A percentile compares a stretch with the other conserved stretches of the same genome.
phyloP scores from a whole-genome alignment of 495 filamentous ascomycete species.

The Xylaria palmicola region DNA sequence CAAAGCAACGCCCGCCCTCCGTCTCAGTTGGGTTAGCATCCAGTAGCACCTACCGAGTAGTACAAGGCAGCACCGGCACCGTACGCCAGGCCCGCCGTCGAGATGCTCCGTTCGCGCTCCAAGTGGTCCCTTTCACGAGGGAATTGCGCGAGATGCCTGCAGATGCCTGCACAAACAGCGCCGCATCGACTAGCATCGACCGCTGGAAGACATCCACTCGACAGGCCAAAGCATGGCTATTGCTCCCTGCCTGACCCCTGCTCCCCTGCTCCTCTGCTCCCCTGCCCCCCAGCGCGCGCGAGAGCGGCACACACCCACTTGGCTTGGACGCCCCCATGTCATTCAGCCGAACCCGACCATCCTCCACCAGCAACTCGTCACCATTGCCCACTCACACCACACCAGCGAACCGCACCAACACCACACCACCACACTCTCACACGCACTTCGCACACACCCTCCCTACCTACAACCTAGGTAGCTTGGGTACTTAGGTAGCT shows the following conservation, averaged over 20 bases:
- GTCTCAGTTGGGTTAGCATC: too few relatives aligned
- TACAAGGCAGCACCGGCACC: too few relatives aligned
- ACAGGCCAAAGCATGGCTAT: too few relatives aligned
- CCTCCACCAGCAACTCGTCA: slow-evolving; percentile 13
- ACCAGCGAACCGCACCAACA: too few relatives aligned
- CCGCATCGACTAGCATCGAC: too few relatives aligned
- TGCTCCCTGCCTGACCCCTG: slow-evolving; percentile 9
- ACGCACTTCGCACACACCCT: neutral
- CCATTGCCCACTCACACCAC: slow-evolving; percentile 16
- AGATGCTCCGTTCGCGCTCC: neutral
- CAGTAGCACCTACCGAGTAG: too few relatives aligned
- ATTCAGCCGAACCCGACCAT: slow-evolving; percentile 13
- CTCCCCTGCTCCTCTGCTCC: slow-evolving; percentile 4
- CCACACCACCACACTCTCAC: neutral
- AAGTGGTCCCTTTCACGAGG: neutral
- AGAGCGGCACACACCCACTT: neutral
- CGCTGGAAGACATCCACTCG: too few relatives aligned
- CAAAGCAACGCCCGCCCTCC: too few relatives aligned
- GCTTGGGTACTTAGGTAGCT: too few relatives aligned
- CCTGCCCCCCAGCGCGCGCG: too few relatives aligned
- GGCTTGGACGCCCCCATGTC: neutral
- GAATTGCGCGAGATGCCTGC: neutral
- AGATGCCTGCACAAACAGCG: neutral
- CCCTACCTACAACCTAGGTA: too few relatives aligned
- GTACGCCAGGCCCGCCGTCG: too few relatives aligned